These are phyloP conservation scores for Fraxinus quadrangulata DNA, from an alignment of 257 asterid genomes.

Conservation along the genomic window DNA sequence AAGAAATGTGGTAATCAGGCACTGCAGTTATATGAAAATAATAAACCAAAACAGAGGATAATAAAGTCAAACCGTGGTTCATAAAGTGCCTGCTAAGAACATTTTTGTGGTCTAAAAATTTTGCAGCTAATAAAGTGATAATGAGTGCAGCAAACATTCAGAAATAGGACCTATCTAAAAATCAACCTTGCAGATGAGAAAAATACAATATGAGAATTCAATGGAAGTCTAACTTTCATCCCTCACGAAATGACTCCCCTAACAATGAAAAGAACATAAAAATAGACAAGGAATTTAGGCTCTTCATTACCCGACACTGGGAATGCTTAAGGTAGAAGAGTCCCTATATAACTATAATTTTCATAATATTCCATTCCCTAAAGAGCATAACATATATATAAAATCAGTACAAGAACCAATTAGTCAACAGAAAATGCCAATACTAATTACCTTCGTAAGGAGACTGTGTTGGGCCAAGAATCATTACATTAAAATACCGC, in stretches of 20 bases:
- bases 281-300: background rate
- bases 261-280: background rate
- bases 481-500: slow-evolving; percentile 98
- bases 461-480: slow-evolving; percentile 98
- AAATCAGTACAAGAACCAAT: background rate
- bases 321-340: background rate
- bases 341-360: background rate
- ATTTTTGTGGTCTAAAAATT: background rate
- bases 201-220: background rate
- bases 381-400: slow-evolving; percentile 1
- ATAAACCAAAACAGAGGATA: background rate
- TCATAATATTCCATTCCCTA: slow-evolving; percentile 1
- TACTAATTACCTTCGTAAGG: slow-evolving; percentile 84
- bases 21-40: background rate
- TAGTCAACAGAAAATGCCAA: slow-evolving; percentile 9
- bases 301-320: background rate
- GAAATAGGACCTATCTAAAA: background rate
- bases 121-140: background rate
- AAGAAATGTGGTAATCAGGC: background rate
- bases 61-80: background rate
- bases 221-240: background rate
- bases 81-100: background rate
- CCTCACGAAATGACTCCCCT: background rate
- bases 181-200: background rate
- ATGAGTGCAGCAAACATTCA: no score